Evolutionary conservation across 305 asterid genomes (phyloP).

Genomic region (Ilex paraguariensis): DNA sequence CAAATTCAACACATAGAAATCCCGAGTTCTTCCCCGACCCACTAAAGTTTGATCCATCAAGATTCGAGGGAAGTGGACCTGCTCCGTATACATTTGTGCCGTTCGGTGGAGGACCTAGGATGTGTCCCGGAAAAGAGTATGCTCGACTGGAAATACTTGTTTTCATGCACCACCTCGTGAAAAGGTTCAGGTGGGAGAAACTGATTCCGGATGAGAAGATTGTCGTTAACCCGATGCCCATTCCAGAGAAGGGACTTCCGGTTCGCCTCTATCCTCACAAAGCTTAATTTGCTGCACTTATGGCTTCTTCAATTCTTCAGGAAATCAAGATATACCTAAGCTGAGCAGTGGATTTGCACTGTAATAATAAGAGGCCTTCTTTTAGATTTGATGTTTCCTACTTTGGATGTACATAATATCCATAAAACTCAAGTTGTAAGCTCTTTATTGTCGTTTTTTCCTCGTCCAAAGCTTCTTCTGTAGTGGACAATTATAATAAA

Average conservation of each 20-base stretch:
- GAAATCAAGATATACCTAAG: too few relatives aligned
- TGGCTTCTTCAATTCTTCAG: too few relatives aligned
- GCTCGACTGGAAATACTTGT: constrained; percentile 62
- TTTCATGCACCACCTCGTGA: constrained; percentile 66
- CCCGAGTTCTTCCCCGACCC: constrained; percentile 55
- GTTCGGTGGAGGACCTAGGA: constrained; percentile 74
- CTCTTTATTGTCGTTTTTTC: too few relatives aligned
- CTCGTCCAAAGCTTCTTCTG: too few relatives aligned
- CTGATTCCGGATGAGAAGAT: constrained; percentile 59
- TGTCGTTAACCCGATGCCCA: constrained; percentile 65
- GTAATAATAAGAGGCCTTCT: too few relatives aligned
- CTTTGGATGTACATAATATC: too few relatives aligned
- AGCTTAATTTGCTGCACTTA: not conserved
- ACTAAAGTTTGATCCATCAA: constrained; percentile 47
- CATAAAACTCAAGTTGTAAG: too few relatives aligned
- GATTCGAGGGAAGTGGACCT: constrained; percentile 69
- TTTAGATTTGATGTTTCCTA: too few relatives aligned
- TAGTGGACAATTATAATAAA: too few relatives aligned
- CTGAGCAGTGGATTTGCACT: too few relatives aligned
- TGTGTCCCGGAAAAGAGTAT: constrained; percentile 79
- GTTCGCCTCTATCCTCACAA: constrained; percentile 52
- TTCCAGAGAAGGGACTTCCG: constrained; percentile 70
- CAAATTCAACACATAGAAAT: constrained; percentile 67
- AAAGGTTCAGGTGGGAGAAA: constrained; percentile 51
- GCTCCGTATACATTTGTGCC: constrained; percentile 78